phyloP scores from a whole-genome alignment of 1,284 basidiomycete genomes.

The Tilletia setariae region DNA sequence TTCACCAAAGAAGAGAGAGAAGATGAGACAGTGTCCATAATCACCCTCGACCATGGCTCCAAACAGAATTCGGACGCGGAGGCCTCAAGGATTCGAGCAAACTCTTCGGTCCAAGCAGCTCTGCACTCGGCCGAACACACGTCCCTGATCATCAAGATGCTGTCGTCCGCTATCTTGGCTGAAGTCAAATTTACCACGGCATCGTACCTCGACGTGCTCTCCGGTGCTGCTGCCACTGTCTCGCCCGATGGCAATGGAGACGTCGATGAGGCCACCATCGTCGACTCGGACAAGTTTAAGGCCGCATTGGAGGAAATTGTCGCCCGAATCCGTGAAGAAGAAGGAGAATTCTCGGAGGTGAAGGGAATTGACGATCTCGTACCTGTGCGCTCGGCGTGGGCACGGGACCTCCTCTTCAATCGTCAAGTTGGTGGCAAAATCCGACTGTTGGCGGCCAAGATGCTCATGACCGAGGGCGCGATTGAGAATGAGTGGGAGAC shows the following conservation, averaged over 20 bases:
- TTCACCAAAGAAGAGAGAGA: not conserved
- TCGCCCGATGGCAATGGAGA: not conserved
- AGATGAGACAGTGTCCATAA: not conserved
- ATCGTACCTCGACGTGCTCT: not conserved
- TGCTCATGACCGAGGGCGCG: not conserved
- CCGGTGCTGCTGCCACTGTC: not conserved
- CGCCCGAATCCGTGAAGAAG: not conserved
- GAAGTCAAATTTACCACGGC: not conserved
- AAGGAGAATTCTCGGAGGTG: constrained; percentile 6
- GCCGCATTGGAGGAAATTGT: not conserved
- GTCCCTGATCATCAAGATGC: not conserved
- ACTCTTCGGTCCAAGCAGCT: not conserved
- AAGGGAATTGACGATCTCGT: not conserved
- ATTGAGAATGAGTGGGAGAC: not conserved
- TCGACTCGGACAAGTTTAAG: not conserved
- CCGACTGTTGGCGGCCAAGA: not conserved
- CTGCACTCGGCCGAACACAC: not conserved
- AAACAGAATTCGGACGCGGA: not conserved
- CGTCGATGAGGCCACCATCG: not conserved
- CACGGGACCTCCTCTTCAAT: not conserved
- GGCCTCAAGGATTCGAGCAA: not conserved
- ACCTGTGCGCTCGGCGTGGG: not conserved
- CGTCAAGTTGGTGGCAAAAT: not conserved
- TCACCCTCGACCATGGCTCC: not conserved
- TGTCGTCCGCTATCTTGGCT: not conserved